A percentile compares a stretch with the other conserved stretches of the same genome.
Conservation (phyloP, 2,329 filamentous ascomycete species). For the Aspergillus fischeri region DNA sequence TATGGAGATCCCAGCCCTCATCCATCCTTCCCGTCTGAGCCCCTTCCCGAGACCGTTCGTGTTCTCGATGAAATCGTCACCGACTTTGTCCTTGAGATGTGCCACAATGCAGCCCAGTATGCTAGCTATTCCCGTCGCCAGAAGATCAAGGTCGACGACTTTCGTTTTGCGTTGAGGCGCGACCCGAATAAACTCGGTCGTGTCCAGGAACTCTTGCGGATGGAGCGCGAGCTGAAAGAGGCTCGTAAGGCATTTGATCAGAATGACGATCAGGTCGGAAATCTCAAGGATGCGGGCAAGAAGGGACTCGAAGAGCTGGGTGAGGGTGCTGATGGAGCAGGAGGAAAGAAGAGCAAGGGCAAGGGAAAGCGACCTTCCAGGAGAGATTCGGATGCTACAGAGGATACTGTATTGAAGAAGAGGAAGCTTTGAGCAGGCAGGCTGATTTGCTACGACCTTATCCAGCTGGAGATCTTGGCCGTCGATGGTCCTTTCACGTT, state of each 20-base stretch:
- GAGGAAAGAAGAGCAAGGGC: constrained; percentile 34
- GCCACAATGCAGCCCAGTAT: constrained; percentile 80
- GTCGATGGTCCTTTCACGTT: not conserved
- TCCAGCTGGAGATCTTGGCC: not conserved
- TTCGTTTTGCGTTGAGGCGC: constrained; percentile 85
- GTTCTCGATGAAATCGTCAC: constrained; percentile 93
- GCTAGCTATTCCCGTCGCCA: constrained; percentile 84
- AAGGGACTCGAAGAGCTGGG: constrained; percentile 29
- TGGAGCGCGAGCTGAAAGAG: constrained; percentile 80
- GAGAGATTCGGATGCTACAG: constrained; percentile 32
- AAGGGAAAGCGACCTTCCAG: constrained; percentile 33
- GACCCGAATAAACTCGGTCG: constrained; percentile 83
- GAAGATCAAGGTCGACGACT: constrained; percentile 98
- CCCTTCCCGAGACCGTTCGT: constrained; percentile 77
- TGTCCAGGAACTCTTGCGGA: constrained; percentile 83
- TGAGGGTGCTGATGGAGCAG: constrained; percentile 20
- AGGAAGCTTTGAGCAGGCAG: constrained; percentile 20
- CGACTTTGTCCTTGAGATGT: constrained; percentile 92
- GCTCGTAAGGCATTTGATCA: constrained; percentile 61
- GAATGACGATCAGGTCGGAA: constrained; percentile 40
- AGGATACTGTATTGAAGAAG: constrained; percentile 33
- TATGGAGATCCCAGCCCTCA: constrained; percentile 43
- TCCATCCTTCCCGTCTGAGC: constrained; percentile 67
- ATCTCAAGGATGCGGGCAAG: constrained; percentile 35
- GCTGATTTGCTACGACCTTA: not conserved